Conservation (phyloP, 2,329 filamentous ascomycete species). For the Ophiocordyceps camponoti-saundersi region DNA sequence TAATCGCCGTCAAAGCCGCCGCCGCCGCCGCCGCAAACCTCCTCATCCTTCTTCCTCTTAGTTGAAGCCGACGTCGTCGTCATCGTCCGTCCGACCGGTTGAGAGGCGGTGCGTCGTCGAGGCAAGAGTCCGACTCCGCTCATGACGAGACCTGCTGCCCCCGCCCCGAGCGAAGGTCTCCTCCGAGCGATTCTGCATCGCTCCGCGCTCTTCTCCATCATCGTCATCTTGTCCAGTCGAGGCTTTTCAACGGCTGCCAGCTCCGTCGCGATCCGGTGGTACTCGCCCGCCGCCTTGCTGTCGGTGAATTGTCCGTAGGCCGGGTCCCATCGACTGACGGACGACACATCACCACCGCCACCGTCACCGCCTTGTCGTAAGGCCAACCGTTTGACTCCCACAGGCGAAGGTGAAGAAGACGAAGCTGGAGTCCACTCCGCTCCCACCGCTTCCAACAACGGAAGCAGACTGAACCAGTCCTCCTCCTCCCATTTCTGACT, state of each 20-base stretch:
- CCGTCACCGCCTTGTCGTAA: constrained; percentile 1
- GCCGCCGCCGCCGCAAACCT: background rate
- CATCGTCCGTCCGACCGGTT: constrained; percentile 1
- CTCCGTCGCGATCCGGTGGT: constrained; percentile 16
- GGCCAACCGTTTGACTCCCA: constrained; percentile 2
- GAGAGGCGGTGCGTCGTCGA: constrained; percentile 8
- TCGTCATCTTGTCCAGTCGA: background rate
- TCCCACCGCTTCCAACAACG: constrained; percentile 6
- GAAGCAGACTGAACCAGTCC: constrained; percentile 3
- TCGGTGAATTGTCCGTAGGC: constrained; percentile 13
- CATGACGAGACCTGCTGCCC: constrained; percentile 7
- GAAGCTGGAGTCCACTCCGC: constrained; percentile 5
- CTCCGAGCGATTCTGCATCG: background rate
- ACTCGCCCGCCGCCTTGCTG: constrained; percentile 14
- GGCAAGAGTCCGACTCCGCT: constrained; percentile 9
- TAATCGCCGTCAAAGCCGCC: too few species aligned
- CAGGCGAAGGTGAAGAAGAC: constrained; percentile 5
- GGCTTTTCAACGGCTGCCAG: constrained; percentile 9
- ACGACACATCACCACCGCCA: background rate
- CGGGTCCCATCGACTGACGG: constrained; percentile 5
- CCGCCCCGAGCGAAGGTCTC: constrained; percentile 7
- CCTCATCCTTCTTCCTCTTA: constrained; percentile 1
- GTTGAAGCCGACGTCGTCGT: too few species aligned
- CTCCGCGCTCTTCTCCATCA: background rate
- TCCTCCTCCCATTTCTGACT: background rate